Evolutionary conservation across 108 stramenopile genomes (phyloP).

Genomic region (Cylindrotheca fusiformis): DNA sequence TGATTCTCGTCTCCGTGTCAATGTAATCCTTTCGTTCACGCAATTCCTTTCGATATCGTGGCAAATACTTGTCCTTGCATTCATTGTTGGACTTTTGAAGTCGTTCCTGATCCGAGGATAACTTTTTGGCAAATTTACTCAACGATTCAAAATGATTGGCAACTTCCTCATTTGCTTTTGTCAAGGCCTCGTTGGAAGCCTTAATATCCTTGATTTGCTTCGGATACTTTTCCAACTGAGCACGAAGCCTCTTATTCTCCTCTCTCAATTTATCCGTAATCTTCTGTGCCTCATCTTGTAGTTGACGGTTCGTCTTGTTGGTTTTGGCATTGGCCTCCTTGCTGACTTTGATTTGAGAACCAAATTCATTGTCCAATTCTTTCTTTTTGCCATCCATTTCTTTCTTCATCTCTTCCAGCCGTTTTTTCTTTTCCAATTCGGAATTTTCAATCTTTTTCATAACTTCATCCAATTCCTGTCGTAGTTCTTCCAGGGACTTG

Average conservation of each 20-base stretch:
- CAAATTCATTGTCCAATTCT: not conserved
- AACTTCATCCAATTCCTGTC: constrained; percentile 18
- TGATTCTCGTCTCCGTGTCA: constrained; percentile 19
- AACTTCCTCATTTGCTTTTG: constrained; percentile 16
- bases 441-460: constrained; percentile 19
- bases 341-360: not conserved
- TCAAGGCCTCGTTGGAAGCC: constrained; percentile 5
- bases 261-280: constrained; percentile 18
- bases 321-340: not conserved
- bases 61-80: constrained; percentile 25
- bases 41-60: constrained; percentile 26
- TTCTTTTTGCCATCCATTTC: constrained; percentile 15
- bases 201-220: constrained; percentile 21
- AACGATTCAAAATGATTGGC: constrained; percentile 14
- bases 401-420: constrained; percentile 4
- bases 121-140: constrained; percentile 15
- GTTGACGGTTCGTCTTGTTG: not conserved
- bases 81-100: constrained; percentile 11
- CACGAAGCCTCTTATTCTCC: constrained; percentile 21
- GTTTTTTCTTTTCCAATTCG: constrained; percentile 13
- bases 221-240: constrained; percentile 7
- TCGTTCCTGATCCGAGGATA: constrained; percentile 21
- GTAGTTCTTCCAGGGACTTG: too few relatives aligned
- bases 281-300: constrained; percentile 6
- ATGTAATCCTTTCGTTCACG: constrained; percentile 10